Evolutionary conservation across 768 basidiomycete species (phyloP).

Genomic region (Russula virescens): DNA sequence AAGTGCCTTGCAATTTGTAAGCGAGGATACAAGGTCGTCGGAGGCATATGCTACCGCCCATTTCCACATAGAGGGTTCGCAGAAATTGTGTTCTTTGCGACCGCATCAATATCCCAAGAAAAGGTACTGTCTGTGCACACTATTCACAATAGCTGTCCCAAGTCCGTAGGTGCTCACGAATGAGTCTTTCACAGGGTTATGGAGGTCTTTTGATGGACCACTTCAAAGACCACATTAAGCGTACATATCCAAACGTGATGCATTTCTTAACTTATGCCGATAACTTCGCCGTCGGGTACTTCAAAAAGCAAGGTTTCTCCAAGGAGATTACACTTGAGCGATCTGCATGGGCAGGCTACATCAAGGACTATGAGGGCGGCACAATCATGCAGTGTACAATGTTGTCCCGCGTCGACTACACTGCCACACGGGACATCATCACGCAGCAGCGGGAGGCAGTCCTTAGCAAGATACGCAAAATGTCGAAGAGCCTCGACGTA

Average conservation of each 20-base stretch:
- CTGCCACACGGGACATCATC: constrained; percentile 71
- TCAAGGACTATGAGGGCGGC: constrained; percentile 99
- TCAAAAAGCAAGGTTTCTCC: constrained; percentile 98
- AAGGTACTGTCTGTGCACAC: constrained; percentile 59
- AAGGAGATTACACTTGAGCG: constrained; percentile 94
- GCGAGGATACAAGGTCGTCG: constrained; percentile 90
- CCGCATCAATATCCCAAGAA: constrained; percentile 93
- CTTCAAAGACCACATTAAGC: constrained; percentile 88
- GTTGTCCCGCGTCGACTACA: constrained; percentile 88
- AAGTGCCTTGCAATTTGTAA: constrained; percentile 92
- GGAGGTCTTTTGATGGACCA: constrained; percentile 98
- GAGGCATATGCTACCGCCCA: constrained; percentile 95
- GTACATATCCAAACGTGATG: constrained; percentile 79
- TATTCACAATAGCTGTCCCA: not conserved
- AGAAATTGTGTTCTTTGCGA: constrained; percentile 98
- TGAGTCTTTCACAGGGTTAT: constrained; percentile 66
- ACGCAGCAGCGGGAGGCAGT: constrained; percentile 84
- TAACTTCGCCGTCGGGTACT: constrained; percentile 98
- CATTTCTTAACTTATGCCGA: constrained; percentile 98
- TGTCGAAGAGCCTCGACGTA: constrained; percentile 81
- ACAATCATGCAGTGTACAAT: constrained; percentile 99
- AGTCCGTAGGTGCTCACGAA: not conserved
- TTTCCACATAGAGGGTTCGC: constrained; percentile 94
- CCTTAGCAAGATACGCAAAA: constrained; percentile 78
- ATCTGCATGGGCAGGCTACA: constrained; percentile 94